Base-by-base conservation (phyloP, 495 filamentous ascomycete species). In the Endocarpon pusillum region DNA sequence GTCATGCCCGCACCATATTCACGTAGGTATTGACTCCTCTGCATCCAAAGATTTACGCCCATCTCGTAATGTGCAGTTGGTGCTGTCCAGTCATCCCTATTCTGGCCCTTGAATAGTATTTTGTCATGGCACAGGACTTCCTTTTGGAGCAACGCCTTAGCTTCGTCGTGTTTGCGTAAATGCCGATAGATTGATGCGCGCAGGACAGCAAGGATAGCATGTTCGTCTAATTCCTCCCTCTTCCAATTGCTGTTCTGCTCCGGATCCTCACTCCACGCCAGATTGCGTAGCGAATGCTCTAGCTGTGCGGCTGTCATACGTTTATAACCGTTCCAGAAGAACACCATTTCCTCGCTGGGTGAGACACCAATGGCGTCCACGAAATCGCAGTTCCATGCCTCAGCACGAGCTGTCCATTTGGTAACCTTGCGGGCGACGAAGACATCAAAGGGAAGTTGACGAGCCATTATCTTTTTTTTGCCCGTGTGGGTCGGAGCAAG, bases 341-440 rank as follows among this genome's bases (percentile, higher is more conserved):
- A 93, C n/a, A 80, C 73, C 84, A 97, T 94, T 57, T 97, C 89
- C 46, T 84, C 73, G 2, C 81, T 52, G 0, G 89, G 91, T 41
- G 75, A 78, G 5, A 87, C 72, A 15, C 85, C 85, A 19, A 92
- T 62, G 1, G 76, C 85, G 42, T 96, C 87, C 2, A 80, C 67
- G 4, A 94, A 58, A 9, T 77, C 66, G 16, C 87, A 55, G 2
- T 65, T 61, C 54, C 73, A 68, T 18, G 68, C 62, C 40, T 73
- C 74, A 9, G 81, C 77, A 11, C 86, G 67, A 16, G 75, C 69
- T 45, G 91, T 78, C 87, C 85, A 94, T 58, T 92, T 94, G 32
- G 71, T 65, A 27, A 94, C 55, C 53, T 94, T 96, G 20, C 85
- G 75, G 32, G 64, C 57, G 0, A 87, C 80, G 47, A 92, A 94